Percentiles rank a stretch among this genome's conserved stretches.
Conservation (phyloP, 2,329 filamentous ascomycete species). For the Xylariaceae sp. region DNA sequence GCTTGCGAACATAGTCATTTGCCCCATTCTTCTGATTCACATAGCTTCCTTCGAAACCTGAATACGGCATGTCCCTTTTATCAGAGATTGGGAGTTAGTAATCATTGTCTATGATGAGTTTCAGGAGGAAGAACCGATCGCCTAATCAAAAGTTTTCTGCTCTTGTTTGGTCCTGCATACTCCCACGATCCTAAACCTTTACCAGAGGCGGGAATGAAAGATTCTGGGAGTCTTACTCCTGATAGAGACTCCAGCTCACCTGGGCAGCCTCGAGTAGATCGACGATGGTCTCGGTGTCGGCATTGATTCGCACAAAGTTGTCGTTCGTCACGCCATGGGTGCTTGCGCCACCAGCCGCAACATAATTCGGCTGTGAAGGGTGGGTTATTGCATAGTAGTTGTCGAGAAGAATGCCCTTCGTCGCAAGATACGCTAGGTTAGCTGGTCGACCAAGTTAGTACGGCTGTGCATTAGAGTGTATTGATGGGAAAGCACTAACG, state of each 20-base stretch:
- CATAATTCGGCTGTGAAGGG: slow-evolving; percentile 66
- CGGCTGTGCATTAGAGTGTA: neutral
- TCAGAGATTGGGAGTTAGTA: no score
- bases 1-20: slow-evolving; percentile 70
- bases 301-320: slow-evolving; percentile 51
- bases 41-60: slow-evolving; percentile 55
- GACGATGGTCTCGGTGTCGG: slow-evolving; percentile 53
- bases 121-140: no score
- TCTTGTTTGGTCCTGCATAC: no score
- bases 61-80: slow-evolving; percentile 57
- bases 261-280: slow-evolving; percentile 55
- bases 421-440: slow-evolving; percentile 55
- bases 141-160: no score
- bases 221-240: no score
- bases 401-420: slow-evolving; percentile 60
- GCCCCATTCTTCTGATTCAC: slow-evolving; percentile 59
- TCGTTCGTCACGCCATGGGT: slow-evolving; percentile 63
- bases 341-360: slow-evolving; percentile 61
- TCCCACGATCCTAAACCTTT: no score
- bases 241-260: slow-evolving; percentile 58
- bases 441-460: slow-evolving; percentile 26
- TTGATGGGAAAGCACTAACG: slow-evolving; percentile 32
- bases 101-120: no score
- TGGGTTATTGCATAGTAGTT: slow-evolving; percentile 62
- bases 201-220: no score